Evolutionary conservation across 1,284 basidiomycete genomes (phyloP), one percentile per base, ranked within the genome.

Genomic region (Ustilago hordei): DNA sequence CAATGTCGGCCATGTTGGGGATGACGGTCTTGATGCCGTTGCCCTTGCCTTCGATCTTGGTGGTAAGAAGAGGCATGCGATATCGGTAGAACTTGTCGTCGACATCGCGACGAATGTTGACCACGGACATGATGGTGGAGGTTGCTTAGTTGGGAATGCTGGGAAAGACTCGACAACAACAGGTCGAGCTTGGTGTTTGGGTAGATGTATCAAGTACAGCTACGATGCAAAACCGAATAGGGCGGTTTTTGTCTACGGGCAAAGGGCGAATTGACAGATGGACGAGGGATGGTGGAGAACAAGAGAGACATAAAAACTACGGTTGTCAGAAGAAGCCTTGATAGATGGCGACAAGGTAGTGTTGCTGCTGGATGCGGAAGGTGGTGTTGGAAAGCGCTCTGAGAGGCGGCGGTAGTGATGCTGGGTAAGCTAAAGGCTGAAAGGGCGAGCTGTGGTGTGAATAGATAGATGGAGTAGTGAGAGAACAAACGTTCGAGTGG

Each of bases 61-160:
- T 98, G 81, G 91, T 90, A 71, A 99, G 91, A 72, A 95, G 88
- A 59, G 97, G 97, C 97, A 99, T 99, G 82, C 93, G 82, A 76
- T 86, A 86, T 36, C 84, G 86, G 85, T 89, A 89, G 84, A 89
- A 89, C 84, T 88, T 88, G 86, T 90, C 90, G 88, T 98, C 94
- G 89, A 98, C 95, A 89, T 98, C 95, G 86, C 96, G 94, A 89
- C 96, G 93, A 87, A 99, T 94, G 90, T 99, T 99, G 75, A 99
- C 94, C 86, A 93, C 89, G 78, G 91, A 91, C 89, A 86, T 86
- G 67, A 35, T 83, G 68, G 75, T 65, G 58, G 39, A 53, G 9
- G 35, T 39, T 5, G 39, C 17, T 43, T 48, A 45, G 28, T 39
- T 13, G 23, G 34, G 13, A 19, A 34, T 28, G 23, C 2, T 28